Conservation (phyloP, 257 asterid genomes). For the Forsythia viridissima region DNA sequence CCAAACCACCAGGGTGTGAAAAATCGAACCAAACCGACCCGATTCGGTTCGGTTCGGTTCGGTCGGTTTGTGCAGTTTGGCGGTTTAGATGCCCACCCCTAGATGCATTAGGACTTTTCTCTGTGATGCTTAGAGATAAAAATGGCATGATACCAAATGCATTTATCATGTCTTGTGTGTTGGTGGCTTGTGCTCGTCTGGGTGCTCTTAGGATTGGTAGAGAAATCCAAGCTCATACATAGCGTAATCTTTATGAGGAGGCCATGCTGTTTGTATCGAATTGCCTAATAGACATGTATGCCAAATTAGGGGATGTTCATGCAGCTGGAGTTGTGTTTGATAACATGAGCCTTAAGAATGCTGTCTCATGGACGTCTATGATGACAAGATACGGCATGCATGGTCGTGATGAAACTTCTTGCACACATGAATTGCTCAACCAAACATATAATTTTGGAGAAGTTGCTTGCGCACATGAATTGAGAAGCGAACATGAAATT, state of each 20-base stretch:
- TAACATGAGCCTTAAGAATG: conserved; percentile 55
- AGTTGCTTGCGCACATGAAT: too few relatives aligned
- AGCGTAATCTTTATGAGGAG: conserved; percentile 59
- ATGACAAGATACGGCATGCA: conserved; percentile 94
- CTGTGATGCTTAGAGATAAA: conserved; percentile 54
- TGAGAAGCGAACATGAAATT: neutral
- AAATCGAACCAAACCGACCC: too few relatives aligned
- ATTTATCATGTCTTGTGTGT: conserved; percentile 70
- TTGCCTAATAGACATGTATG: conserved; percentile 89
- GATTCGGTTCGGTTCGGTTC: too few relatives aligned
- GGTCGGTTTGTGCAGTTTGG: too few relatives aligned
- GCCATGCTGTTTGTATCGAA: conserved; percentile 71
- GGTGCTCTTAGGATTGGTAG: conserved; percentile 66
- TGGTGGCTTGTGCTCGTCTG: conserved; percentile 84
- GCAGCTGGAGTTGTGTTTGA: conserved; percentile 71
- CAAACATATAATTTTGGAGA: too few relatives aligned
- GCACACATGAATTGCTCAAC: too few relatives aligned
- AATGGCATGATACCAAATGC: conserved; percentile 61
- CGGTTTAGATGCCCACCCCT: too few relatives aligned
- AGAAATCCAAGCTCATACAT: conserved; percentile 70
- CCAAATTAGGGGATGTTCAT: conserved; percentile 83
- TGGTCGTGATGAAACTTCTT: conserved; percentile 79
- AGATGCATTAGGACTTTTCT: conserved; percentile 56
- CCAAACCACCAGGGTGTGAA: too few relatives aligned
- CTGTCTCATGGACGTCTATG: conserved; percentile 80